Base-by-base conservation (phyloP, 306 rosid species). In the Sindora glabra region DNA sequence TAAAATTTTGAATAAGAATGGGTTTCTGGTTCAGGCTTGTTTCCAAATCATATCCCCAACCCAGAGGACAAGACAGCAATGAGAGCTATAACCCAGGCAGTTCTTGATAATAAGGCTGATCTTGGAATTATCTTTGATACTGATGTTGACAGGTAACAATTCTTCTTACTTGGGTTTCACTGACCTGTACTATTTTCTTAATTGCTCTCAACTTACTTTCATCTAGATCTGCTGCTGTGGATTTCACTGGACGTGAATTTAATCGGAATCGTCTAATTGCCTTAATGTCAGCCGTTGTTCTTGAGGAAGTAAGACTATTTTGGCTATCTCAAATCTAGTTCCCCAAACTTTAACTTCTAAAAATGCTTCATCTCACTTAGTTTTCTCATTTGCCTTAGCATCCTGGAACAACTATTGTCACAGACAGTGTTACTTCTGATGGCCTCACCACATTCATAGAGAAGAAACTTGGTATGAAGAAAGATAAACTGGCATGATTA, bases 31-130 rank as follows among this genome's bases (percentile, higher is more conserved):
- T 74, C 78, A 91, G 98, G 98, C 53, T 42, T 91, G 90, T 91
- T 91, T 71, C 98, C 98, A 10, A 91, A 91, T 72, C 98, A 91
- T 63, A 85, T 88, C 34, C 98, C 98, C 50, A 91, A 91, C 61
- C 98, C 98, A 1, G 98, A 91, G 86, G 96, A 88, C 81, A 85
- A 87, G 82, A 78, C 96, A 65, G 98, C 98, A 30, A 91, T 91
- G 98, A 81, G 68, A 79, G 89, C 98, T 59, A 83, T 91, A 75
- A 91, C 96, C 19, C 78, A 83, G 71, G 96, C 98, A 8, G 98
- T 91, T 57, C 88, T 87, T 65, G 79, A 78, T 63, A 91, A 79
- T 80, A 88, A 81, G 66, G 96, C 98, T 62, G 98, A 91, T 81
- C 80, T 91, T 60, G 98, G 98, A 70, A 91, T 91, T 77, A 91